Base-by-base conservation (phyloP, 345 rosid genomes). In the Jatropha curcas region DNA sequence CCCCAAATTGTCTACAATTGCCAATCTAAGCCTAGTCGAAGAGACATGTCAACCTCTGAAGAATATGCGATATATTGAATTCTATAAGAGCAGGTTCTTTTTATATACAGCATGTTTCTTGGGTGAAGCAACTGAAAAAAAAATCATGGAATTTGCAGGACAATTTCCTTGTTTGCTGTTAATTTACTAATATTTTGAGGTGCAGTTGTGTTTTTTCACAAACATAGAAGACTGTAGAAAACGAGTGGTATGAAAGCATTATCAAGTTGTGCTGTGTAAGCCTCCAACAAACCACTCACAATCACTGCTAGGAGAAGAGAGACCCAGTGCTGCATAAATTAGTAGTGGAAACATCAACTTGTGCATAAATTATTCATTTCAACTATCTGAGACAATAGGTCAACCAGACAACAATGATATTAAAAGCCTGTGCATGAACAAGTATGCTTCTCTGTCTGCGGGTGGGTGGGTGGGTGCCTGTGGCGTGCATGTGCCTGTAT, bases 231-330 rank as follows among this genome's bases (percentile, higher is more conserved):
- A 73, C 97, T 84, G 83, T 92, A 95, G 86, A 95, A 95, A 81
- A 95, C 84, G 0, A 95, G 97, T 37, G 98, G 97, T 74, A 95
- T 87, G 84, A 92, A 95, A 57, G 99, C 95, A 45, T 94, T 94
- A 76, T 94, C 98, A 28, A 92, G 88, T 67, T 94, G 98, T 9
- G 98, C 81, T 4, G 98, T 94, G 85, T 92, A 92, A 59, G 98
- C 99, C 86, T 92, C 98, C 84, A 94, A 83, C 85, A 92, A 81
- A 46, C 98, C 97, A 22, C 96, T 92, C 27, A 86, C 82, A 22
- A 84, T 86, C 58, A 94, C 97, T 0, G 98, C 95, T 13, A 92
- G 72, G 65, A 94, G 77, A 63, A 92, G 86, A 33, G 97, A 86
- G 84, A 88, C 77, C 99, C 98, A 92, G 50, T 89, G 91, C 96